Base-by-base conservation (phyloP, 805 yeast genomes). In the Monosporozyma yasuniensis region DNA sequence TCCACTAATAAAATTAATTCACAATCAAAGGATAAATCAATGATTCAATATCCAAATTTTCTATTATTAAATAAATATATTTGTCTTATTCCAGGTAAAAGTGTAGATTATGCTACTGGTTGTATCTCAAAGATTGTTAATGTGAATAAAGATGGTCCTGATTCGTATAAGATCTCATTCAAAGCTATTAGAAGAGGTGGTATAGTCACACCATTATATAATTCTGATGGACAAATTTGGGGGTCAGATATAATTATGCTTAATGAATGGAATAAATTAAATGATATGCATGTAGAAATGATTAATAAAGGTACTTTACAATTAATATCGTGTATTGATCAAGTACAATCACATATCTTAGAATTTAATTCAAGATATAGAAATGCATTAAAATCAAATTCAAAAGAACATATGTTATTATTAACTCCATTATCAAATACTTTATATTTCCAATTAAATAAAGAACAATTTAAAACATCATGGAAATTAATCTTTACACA, bases 391-490 rank as follows among this genome's bases (percentile, higher is more conserved):
- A 60, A 60, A 34, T 54, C 54, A 5, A 53, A 52, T 19, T 51
- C 52, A 0, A 56, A 49, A 38, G 59, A 56, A 14, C 57, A 65
- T 35, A 65, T 81, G 12, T 60, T 80, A 21, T 68, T 77, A 2
- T 64, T 83, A 19, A 74, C 83, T 10, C 89, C 89, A 0, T 63
- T 83, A 47, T 79, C 85, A 0, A 76, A 76, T 53, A 73, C 81
- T 0, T 65, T 83, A n/a, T 76, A 72, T 54, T 60, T 77, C 44
- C 86, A 81, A 59, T 67, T 83, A 47, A 72, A 72, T 2, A 68
- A 62, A 14, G 71, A 75, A 35, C 77, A 73, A 47, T 77, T 76
- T 51, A 65, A 69, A 18, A 68, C 67, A 38, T 76, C 80, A 0
- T 75, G 76, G 61, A 22, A 12, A 28, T 11, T 28, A 23, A 16